A percentile compares a stretch with the other conserved stretches of the same genome.
Evolutionary conservation across 768 basidiomycete genomes (phyloP).

Genomic region (Hypholoma sublateritium): DNA sequence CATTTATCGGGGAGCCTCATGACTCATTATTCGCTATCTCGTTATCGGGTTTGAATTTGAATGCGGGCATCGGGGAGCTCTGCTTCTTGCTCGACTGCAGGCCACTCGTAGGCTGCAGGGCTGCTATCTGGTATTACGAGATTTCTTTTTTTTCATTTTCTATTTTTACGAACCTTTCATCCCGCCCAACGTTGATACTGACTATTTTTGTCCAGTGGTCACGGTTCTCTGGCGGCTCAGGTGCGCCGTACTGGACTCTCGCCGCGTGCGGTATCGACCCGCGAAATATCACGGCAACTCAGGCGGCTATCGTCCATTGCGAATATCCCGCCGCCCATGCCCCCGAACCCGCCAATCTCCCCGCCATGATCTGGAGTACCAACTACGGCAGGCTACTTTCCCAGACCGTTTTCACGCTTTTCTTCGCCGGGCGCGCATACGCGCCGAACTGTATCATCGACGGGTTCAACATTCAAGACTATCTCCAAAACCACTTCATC

Average conservation of each 20-base stretch:
- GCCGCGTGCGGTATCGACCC: slow-evolving; percentile 90
- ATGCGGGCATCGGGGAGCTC: too few species aligned
- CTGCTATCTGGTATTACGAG: too few species aligned
- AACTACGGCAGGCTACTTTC: slow-evolving; percentile 89
- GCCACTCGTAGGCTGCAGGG: too few species aligned
- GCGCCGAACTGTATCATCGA: slow-evolving; percentile 92
- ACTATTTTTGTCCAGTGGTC: slow-evolving; percentile 70
- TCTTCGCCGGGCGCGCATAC: slow-evolving; percentile 88
- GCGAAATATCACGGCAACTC: slow-evolving; percentile 79
- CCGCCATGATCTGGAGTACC: slow-evolving; percentile 96
- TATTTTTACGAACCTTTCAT: background rate
- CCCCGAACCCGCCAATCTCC: slow-evolving; percentile 72
- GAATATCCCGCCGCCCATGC: slow-evolving; percentile 72
- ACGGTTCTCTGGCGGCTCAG: slow-evolving; percentile 91
- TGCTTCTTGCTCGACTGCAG: too few species aligned
- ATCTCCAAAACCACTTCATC: slow-evolving; percentile 75
- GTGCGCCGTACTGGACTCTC: slow-evolving; percentile 93
- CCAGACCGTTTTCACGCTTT: slow-evolving; percentile 91
- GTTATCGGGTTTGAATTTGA: too few species aligned
- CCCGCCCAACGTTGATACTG: background rate
- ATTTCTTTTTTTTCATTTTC: too few species aligned
- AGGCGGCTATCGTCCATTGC: slow-evolving; percentile 82
- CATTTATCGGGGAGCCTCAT: too few species aligned
- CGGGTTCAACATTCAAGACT: slow-evolving; percentile 90
- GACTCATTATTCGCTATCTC: too few species aligned